Base-by-base conservation (phyloP, 768 basidiomycete species). In the Boletellus ananiceps region DNA sequence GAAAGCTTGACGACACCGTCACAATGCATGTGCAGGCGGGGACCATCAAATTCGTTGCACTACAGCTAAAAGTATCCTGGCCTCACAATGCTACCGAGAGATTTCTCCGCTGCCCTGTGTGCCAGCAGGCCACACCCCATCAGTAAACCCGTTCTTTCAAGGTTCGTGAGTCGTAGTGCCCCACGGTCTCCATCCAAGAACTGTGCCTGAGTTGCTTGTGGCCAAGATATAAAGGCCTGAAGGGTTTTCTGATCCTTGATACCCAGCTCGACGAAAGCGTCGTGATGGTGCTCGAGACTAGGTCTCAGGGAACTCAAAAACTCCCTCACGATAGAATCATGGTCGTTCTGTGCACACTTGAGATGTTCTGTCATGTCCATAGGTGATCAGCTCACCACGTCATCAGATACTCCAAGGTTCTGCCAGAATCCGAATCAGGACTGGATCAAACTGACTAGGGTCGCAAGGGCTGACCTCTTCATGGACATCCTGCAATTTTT, bases 201-300 rank as follows among this genome's bases (percentile, higher is more conserved):
- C 25, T 52, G 43, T 2, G 44, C n/a, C 33, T 57, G 62, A 1
- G 31, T 27, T 4, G 8, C 35, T 25, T 50, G 52, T 5, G 57
- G 55, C 62, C 65, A 67, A 14, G 50, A 49, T 15, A 62, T n/a
- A 46, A 68, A 60, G 25, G 50, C 57, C 12, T 41, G 39, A 34
- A 66, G 49, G 6, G 57, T 62, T 37, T 42, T 36, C 50, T 47
- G 32, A 25, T 63, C 56, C 37, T 57, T 56, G 42, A 68, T 40
- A 21, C 64, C 66, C 40, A 66, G 38, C 41, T 38, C 16, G 5
- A 39, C 21, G 31, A 68, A 62, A 11, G 49, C 55, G 42, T 55
- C 48, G 6, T 57, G 25, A 33, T 48, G 55, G 14, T 46, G 49
- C 50, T 57, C 56, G 8, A 68, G 60, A 39, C 21, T 56, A 8